Conservation (phyloP, 371 early-diverging fungal species). For the Choanephora cucurbitarum region DNA sequence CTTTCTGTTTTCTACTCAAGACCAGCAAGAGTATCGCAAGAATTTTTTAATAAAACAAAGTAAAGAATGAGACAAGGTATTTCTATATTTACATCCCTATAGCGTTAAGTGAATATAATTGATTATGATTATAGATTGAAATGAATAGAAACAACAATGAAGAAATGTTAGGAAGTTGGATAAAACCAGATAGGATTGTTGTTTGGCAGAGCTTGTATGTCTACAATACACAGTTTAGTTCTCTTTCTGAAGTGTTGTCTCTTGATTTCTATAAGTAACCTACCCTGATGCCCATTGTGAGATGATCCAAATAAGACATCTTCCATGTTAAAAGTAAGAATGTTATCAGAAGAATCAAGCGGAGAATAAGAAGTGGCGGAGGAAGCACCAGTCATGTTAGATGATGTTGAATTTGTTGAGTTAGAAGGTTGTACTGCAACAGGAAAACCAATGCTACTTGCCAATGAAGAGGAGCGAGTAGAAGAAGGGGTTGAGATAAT, state of each 20-base stretch:
- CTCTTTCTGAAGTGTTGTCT: background rate
- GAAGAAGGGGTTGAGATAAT: conserved; percentile 9
- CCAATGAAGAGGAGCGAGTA: conserved; percentile 11
- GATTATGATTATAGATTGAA: too few relatives aligned
- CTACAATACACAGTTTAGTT: background rate
- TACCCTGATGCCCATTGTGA: conserved; percentile 11
- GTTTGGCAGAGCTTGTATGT: background rate
- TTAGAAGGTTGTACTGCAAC: conserved; percentile 16
- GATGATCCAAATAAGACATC: conserved; percentile 8
- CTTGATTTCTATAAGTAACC: background rate
- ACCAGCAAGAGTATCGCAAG: too few relatives aligned
- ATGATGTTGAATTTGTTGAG: conserved; percentile 13
- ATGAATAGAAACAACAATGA: too few relatives aligned
- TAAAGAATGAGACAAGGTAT: too few relatives aligned
- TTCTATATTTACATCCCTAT: too few relatives aligned
- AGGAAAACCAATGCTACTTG: conserved; percentile 7
- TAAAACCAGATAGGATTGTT: background rate
- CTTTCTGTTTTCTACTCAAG: too few relatives aligned
- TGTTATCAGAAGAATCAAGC: conserved; percentile 17
- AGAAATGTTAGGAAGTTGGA: background rate
- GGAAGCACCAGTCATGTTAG: conserved; percentile 14
- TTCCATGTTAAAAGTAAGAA: conserved; percentile 17
- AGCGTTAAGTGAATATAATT: too few relatives aligned
- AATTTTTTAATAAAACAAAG: too few relatives aligned
- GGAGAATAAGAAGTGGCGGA: conserved; percentile 18